Conservation (phyloP, 257 asterid species). For the Nicotiana undulata region DNA sequence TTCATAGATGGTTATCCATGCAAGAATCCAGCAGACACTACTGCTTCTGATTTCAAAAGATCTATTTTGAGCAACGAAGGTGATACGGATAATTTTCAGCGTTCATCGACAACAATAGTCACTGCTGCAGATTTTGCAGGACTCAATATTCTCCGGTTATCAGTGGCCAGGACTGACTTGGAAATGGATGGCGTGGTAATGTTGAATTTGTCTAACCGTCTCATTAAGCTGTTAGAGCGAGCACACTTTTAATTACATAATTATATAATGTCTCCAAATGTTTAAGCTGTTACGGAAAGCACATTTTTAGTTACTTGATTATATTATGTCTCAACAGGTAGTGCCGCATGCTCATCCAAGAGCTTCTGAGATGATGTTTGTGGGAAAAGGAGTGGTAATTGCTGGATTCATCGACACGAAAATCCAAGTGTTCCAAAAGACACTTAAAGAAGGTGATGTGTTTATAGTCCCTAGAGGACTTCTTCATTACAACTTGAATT, state of each 20-base stretch:
- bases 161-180: conserved; percentile 51
- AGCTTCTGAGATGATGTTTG: conserved; percentile 65
- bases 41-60: conserved; percentile 59
- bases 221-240: not conserved
- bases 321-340: not conserved
- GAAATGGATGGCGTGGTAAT: conserved; percentile 55
- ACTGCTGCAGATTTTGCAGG: conserved; percentile 68
- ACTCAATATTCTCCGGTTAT: conserved; percentile 60
- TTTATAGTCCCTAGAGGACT: conserved; percentile 67
- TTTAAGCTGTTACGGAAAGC: too few species aligned
- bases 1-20: conserved; percentile 65
- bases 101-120: conserved; percentile 31
- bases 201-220: conserved; percentile 2
- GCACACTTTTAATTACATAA: too few species aligned
- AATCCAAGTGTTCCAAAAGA: conserved; percentile 34
- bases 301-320: not conserved
- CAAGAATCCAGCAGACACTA: conserved; percentile 38
- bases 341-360: conserved; percentile 55
- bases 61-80: conserved; percentile 35
- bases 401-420: conserved; percentile 57
- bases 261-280: too few species aligned
- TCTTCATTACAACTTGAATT: conserved; percentile 50
- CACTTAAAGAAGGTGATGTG: conserved; percentile 50
- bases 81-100: conserved; percentile 36
- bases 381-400: conserved; percentile 37